Percentiles rank a stretch among this genome's conserved stretches.
Evolutionary conservation across 768 basidiomycete genomes (phyloP).

Genomic region (Mycena galopus): DNA sequence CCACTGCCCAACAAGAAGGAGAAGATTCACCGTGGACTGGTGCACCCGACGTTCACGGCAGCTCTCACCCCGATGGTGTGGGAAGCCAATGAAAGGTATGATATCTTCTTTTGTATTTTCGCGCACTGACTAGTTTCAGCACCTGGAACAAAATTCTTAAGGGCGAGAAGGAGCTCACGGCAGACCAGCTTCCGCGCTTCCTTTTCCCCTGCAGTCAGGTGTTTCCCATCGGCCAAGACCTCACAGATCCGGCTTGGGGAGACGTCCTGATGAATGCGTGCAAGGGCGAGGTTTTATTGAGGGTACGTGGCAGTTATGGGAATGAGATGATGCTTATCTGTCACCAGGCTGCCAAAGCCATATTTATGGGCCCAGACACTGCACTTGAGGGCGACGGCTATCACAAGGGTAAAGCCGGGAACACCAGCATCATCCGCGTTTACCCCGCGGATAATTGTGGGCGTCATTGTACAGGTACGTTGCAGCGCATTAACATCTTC

Average conservation of each 20-base stretch:
- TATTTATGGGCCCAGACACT: constrained; percentile 9
- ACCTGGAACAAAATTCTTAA: background rate
- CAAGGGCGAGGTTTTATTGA: background rate
- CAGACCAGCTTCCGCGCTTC: background rate
- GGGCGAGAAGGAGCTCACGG: background rate
- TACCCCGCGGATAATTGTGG: background rate
- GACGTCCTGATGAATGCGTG: too few species aligned
- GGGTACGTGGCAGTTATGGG: background rate
- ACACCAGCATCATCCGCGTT: constrained; percentile 5
- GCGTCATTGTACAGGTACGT: constrained; percentile 10
- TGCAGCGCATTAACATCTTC: too few species aligned
- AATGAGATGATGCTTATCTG: background rate
- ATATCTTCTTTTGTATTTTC: too few species aligned
- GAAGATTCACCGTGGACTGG: background rate
- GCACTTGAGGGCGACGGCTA: constrained; percentile 14
- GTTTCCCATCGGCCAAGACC: background rate
- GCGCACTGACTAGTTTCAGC: background rate
- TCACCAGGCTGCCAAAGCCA: constrained; percentile 3
- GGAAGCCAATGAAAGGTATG: background rate
- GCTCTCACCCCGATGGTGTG: background rate
- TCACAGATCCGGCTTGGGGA: background rate
- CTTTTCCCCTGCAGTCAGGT: constrained; percentile 4
- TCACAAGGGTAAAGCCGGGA: constrained; percentile 2
- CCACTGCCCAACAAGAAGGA: background rate
- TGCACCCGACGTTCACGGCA: background rate